A percentile compares a stretch with the other conserved stretches of the same genome.
phyloP scores from a whole-genome alignment of 306 rosid species.

The Quercus gilva region DNA sequence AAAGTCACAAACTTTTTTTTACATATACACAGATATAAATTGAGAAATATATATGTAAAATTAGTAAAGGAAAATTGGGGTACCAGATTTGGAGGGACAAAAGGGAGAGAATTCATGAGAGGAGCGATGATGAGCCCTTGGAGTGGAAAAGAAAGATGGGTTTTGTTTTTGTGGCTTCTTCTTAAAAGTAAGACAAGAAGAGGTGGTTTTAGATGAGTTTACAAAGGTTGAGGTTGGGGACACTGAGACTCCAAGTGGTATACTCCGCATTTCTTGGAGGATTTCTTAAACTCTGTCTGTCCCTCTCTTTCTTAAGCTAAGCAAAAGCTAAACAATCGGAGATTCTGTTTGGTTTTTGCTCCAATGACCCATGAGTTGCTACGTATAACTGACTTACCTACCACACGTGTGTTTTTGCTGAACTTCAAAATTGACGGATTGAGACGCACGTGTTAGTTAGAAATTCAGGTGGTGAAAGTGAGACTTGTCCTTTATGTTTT shows the following conservation, averaged over 20 bases:
- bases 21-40: neutral
- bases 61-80: neutral
- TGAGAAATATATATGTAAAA: neutral
- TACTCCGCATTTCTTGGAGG: constrained; percentile 71
- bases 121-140: constrained; percentile 38
- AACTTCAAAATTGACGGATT: neutral
- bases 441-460: neutral
- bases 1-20: neutral
- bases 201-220: constrained; percentile 35
- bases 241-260: constrained; percentile 64
- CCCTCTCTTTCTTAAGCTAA: neutral
- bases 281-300: constrained; percentile 11
- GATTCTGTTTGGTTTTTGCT: neutral
- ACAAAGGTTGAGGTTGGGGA: constrained; percentile 51
- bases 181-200: constrained; percentile 31
- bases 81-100: constrained; percentile 65
- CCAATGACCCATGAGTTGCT: neutral
- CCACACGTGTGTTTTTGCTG: neutral
- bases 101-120: constrained; percentile 38
- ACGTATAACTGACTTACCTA: neutral
- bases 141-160: constrained; percentile 25
- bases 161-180: constrained; percentile 22
- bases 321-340: constrained; percentile 10
- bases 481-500: too few relatives aligned
- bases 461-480: neutral